These are phyloP conservation scores for Globisporangium iwayamae DNA, from an alignment of 352 stramenopile species.

Conservation along the genomic window DNA sequence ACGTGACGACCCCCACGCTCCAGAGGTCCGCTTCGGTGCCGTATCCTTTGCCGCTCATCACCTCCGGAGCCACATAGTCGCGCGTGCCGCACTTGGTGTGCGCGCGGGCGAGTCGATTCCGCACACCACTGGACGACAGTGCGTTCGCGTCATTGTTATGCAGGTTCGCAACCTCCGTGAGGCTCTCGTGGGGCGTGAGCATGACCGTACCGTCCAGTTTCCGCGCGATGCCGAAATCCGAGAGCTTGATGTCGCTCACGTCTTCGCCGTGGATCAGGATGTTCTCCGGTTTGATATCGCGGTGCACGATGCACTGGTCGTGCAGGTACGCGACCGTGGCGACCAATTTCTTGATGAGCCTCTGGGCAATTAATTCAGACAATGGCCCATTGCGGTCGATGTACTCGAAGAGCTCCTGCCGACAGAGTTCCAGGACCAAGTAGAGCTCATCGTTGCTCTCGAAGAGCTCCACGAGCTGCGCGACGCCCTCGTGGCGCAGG, in stretches of 20 bases:
- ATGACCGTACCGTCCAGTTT: constrained; percentile 57
- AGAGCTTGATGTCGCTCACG: constrained; percentile 75
- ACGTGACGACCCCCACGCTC: constrained; percentile 91
- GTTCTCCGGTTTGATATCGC: constrained; percentile 86
- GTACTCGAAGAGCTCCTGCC: constrained; percentile 79
- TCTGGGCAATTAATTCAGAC: constrained; percentile 56
- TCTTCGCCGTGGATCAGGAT: constrained; percentile 68
- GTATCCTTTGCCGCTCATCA: constrained; percentile 90
- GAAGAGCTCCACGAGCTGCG: constrained; percentile 77
- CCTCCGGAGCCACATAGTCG: constrained; percentile 81
- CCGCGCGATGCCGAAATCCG: constrained; percentile 79
- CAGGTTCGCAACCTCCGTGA: constrained; percentile 61
- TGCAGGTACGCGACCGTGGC: constrained; percentile 83
- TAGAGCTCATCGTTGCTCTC: constrained; percentile 72
- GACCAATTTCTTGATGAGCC: constrained; percentile 71
- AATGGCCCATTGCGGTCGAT: constrained; percentile 74
- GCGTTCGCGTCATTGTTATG: constrained; percentile 24
- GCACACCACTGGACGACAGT: constrained; percentile 26
- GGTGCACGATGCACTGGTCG: constrained; percentile 77
- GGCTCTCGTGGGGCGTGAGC: constrained; percentile 68
- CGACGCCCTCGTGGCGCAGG: constrained; percentile 68
- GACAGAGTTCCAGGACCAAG: constrained; percentile 80
- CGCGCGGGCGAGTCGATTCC: constrained; percentile 64
- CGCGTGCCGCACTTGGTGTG: constrained; percentile 84
- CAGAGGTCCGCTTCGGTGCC: constrained; percentile 93